Base-by-base conservation (phyloP, 73 alveolate genomes). In the Paramecium sonneborni region DNA sequence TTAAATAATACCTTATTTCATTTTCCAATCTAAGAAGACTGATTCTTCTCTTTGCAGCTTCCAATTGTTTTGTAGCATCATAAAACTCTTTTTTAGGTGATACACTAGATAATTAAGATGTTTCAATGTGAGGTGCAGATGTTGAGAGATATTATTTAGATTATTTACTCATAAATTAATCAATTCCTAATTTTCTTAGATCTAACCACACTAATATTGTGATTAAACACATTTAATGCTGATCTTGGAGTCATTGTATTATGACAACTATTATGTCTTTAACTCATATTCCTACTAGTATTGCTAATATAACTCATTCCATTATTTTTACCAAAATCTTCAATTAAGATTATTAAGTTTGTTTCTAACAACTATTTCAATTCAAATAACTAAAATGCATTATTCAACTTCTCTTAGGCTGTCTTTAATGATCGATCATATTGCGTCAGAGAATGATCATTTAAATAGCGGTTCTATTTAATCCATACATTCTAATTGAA, bases 71-170 rank as follows among this genome's bases (percentile, higher is more conserved):
- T n/a, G 87, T 15, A 2, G 57, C 58, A 28, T 74, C 87, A 38
- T 30, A 74, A 74, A 3, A 74, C 15, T 74, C 87, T 23, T 74
- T 74, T 20, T 74, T 74, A 1, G 87, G 87, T 74, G 87, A 35
- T 14, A 35, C 68, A 52, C 5, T 52, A 0, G 32, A 52, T 52
- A 24, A 74, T 74, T 35, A 9, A 1, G 56, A 30, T 35, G 87
- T 30, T 11, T 74, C 87, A 3, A 74, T 8, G 14, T 74, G 39
- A 30, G 87, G 87, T 74, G 87, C 87, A 14, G 87, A 74, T 38
- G 46, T 43, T 14, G 87, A 74, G 46, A 35, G 46, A 74, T 32
- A 74, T 26, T 67, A 52, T 52, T 52, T 52, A 52, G 68, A 52
- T 52, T 52, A 52, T 52, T 2, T 52, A 52, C 68, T 52, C 68